Conservation (phyloP, 2,329 filamentous ascomycete genomes). For the Alternaria sp. region DNA sequence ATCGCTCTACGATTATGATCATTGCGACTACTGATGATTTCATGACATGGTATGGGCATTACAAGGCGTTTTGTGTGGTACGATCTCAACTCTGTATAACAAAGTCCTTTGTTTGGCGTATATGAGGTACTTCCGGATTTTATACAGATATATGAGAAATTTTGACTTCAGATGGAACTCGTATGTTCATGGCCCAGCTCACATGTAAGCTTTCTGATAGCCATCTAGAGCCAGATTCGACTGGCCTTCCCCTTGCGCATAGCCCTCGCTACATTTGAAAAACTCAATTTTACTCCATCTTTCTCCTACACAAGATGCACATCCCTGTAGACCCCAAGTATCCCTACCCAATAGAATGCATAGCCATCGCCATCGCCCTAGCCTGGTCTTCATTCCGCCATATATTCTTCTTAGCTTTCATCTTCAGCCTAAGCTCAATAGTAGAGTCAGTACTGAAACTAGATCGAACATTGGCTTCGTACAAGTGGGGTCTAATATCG, state of each 20-base stretch:
- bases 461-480: background rate
- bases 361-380: constrained; percentile 7
- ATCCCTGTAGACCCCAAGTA: background rate
- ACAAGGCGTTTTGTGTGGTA: constrained; percentile 7
- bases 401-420: background rate
- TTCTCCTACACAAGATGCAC: background rate
- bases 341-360: background rate
- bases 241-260: background rate
- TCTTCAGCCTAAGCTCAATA: background rate
- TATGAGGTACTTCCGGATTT: background rate
- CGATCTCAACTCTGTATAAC: constrained; percentile 3
- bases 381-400: constrained; percentile 8
- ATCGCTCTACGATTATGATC: constrained; percentile 36
- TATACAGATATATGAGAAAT: background rate
- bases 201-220: background rate
- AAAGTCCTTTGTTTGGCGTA: background rate
- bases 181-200: background rate
- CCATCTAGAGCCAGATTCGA: background rate
- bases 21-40: constrained; percentile 27
- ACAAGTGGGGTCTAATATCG: background rate
- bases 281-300: background rate
- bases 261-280: background rate
- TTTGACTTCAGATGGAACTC: background rate
- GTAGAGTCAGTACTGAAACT: constrained; percentile 8
- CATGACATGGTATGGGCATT: background rate